Base-by-base conservation (phyloP, 805 yeast species). In the Dipodascopsis tothii region DNA sequence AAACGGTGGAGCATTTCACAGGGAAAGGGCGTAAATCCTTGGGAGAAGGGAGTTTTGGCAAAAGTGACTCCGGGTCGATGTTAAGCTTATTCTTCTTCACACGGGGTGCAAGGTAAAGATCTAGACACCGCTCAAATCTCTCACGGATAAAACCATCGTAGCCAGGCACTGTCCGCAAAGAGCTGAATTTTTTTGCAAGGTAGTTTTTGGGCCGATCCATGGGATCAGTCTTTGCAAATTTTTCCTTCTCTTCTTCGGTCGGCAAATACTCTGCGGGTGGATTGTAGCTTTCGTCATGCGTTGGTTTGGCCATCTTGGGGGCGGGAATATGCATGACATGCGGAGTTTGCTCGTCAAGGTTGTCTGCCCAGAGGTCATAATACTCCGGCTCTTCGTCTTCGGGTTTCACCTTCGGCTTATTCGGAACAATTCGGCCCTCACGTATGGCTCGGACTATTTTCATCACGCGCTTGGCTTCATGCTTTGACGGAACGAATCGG, bases 21-120 rank as follows among this genome's bases (percentile, higher is more conserved):
- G 98, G 98, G 80, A 92, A 92, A 16, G 98, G 98, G 64, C 94
- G 78, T 57, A 92, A 72, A 65, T 92, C 98, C 65, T 86, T 81
- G 47, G 98, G 98, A 19, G 95, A 84, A 33, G 98, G 98, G 55
- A 92, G 74, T 59, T 92, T 95, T 7, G 98, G 98, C 55, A 92
- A 80, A 60, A 92, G 75, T 33, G 94, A 82, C 54, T 92, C 97
- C 5, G 98, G 97, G 58, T 92, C 97, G 57, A 92, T 86, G 62
- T 88, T 82, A 60, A 87, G 73, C 65, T 87, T 87, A 63, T 84
- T 81, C 57, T 80, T 85, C 60, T 95, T 84, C 43, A 85, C 90
- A 68, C 98, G 80, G 51, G 98, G 98, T 2, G 98, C 98, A 55
- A 92, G 70, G 60, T 92, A 92, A 56, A 90, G 72, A 67, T 92